Conservation (phyloP, 306 rosid species). For the Cicer chorassanicum region DNA sequence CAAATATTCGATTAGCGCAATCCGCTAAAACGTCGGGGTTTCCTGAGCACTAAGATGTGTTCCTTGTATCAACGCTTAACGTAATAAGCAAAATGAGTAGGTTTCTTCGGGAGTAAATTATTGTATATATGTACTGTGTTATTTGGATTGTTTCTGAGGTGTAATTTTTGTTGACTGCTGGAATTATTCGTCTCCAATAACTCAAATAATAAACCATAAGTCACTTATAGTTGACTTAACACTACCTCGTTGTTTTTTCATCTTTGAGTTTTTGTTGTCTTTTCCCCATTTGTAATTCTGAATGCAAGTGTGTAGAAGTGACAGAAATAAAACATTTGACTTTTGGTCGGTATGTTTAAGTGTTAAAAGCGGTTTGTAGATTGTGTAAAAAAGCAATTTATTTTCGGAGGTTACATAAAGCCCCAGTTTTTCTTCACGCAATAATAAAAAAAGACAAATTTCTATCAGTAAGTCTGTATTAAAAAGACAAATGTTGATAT, state of each 20-base stretch:
- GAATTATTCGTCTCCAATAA: neutral
- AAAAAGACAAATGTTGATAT: too few species aligned
- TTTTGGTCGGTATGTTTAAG: neutral
- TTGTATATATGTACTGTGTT: slow-evolving; percentile 28
- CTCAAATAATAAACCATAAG: neutral
- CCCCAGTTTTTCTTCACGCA: neutral
- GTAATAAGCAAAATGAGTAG: neutral
- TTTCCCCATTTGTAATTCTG: neutral
- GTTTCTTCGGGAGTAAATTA: slow-evolving; percentile 10
- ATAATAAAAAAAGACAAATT: neutral
- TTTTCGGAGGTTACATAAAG: too few species aligned
- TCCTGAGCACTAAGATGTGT: slow-evolving; percentile 37
- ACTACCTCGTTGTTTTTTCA: too few species aligned
- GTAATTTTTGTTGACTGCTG: neutral
- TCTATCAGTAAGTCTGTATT: too few species aligned
- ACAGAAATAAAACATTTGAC: neutral
- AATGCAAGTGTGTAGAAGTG: neutral
- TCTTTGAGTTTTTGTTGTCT: neutral
- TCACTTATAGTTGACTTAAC: slow-evolving; percentile 3
- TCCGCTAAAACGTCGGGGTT: slow-evolving; percentile 56
- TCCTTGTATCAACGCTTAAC: slow-evolving; percentile 5
- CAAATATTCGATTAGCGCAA: slow-evolving; percentile 50
- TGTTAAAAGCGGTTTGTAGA: neutral
- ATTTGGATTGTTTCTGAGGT: slow-evolving; percentile 25
- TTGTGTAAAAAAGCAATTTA: too few species aligned